phyloP scores from a whole-genome alignment of 2,329 filamentous ascomycete genomes.

The Colletotrichum viniferum region DNA sequence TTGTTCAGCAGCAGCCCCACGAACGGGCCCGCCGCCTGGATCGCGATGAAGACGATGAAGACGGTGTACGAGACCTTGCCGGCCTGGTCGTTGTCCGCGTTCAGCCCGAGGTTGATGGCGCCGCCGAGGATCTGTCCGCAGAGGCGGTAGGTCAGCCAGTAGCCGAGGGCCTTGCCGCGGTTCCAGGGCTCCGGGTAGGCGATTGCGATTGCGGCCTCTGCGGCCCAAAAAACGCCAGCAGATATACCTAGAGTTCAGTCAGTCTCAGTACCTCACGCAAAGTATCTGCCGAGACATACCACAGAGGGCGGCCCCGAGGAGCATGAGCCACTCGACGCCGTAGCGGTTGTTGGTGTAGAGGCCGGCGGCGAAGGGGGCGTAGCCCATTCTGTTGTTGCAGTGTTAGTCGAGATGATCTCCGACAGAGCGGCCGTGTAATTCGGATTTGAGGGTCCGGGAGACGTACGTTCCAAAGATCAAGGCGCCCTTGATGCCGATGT shows the following conservation, averaged over 20 bases:
- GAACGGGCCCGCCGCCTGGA: slow-evolving; percentile 71
- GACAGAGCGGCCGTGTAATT: too few relatives aligned
- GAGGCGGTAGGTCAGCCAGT: slow-evolving; percentile 67
- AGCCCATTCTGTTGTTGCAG: slow-evolving; percentile 55
- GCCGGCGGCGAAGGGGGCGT: slow-evolving; percentile 73
- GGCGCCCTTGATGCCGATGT: slow-evolving; percentile 73
- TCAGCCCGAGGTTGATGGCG: slow-evolving; percentile 73
- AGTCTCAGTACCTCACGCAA: too few relatives aligned
- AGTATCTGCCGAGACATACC: slow-evolving; percentile 47
- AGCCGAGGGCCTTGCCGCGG: slow-evolving; percentile 66
- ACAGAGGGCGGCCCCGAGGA: slow-evolving; percentile 71
- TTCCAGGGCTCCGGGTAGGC: slow-evolving; percentile 75
- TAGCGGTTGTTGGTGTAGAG: slow-evolving; percentile 76
- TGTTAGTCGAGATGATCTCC: fast-evolving
- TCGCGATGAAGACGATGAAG: slow-evolving; percentile 71
- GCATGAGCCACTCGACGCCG: slow-evolving; percentile 70
- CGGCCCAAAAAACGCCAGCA: slow-evolving; percentile 77
- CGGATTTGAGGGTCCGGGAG: fast-evolving
- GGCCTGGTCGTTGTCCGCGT: slow-evolving; percentile 57
- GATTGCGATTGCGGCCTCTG: slow-evolving; percentile 75
- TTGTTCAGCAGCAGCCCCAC: slow-evolving; percentile 65
- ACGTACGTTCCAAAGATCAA: slow-evolving; percentile 71
- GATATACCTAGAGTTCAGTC: slow-evolving; percentile 44
- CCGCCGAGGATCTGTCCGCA: slow-evolving; percentile 73
- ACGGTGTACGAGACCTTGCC: slow-evolving; percentile 73